Conservation (phyloP, 1,284 basidiomycete genomes). For the Pholiota adiposa region DNA sequence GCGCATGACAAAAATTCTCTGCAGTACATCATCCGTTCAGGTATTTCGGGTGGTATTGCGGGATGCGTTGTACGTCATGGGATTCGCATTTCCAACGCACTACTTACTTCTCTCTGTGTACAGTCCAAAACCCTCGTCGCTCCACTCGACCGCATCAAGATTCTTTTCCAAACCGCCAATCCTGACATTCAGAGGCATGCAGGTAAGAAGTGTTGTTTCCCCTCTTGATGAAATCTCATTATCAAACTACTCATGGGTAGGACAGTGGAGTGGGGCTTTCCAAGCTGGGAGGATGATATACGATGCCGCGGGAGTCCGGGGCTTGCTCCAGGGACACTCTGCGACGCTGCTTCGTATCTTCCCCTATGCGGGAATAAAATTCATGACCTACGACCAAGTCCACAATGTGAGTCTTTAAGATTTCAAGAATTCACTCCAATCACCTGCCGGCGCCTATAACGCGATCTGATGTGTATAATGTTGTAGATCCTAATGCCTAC, state of each 20-base stretch:
- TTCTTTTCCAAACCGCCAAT: conserved; percentile 97
- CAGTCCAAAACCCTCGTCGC: conserved; percentile 98
- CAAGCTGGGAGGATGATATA: conserved; percentile 84
- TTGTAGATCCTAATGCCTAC: conserved; percentile 88
- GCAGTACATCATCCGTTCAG: conserved; percentile 80
- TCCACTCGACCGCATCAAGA: conserved; percentile 97
- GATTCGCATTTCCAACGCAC: conserved; percentile 5
- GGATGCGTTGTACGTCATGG: conserved; percentile 81
- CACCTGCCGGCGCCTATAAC: too few relatives aligned
- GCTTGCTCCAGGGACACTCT: conserved; percentile 94
- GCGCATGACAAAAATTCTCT: conserved; percentile 73
- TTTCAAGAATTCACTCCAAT: too few relatives aligned
- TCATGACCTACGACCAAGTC: conserved; percentile 94
- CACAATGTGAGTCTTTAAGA: conserved; percentile 61
- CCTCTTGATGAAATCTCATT: conserved; percentile 4
- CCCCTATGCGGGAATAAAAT: conserved; percentile 97
- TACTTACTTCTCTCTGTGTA: conserved; percentile 17
- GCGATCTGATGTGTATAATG: neutral
- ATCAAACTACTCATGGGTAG: conserved; percentile 51
- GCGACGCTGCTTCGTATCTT: conserved; percentile 88
- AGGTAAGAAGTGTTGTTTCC: conserved; percentile 53
- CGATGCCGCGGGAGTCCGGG: conserved; percentile 72
- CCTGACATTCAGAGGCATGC: conserved; percentile 94
- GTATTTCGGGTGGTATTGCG: conserved; percentile 90
- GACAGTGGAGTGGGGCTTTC: conserved; percentile 86